Percentiles rank a stretch among this genome's conserved stretches.
phyloP scores from a whole-genome alignment of 495 filamentous ascomycete genomes.

The Penicillium salamii region DNA sequence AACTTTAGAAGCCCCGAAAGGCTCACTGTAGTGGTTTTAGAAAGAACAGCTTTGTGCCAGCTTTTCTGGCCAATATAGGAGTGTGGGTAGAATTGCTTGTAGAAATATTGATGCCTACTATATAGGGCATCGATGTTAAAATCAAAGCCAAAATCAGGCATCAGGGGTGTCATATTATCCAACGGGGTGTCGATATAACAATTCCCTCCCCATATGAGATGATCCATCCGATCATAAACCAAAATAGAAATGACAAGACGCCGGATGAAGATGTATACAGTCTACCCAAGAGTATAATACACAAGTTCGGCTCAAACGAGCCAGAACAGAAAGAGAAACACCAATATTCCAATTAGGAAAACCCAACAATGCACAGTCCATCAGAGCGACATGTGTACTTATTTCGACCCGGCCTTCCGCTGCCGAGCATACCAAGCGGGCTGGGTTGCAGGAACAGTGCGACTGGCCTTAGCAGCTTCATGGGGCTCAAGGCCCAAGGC shows the following conservation, averaged over 20 bases:
- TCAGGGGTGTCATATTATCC: too few relatives aligned
- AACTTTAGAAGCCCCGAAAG: too few relatives aligned
- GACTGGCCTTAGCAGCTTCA: constrained; percentile 7
- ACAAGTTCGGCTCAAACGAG: constrained; percentile 2
- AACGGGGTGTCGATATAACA: too few relatives aligned
- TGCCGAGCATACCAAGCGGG: constrained; percentile 1
- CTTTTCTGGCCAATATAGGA: too few relatives aligned
- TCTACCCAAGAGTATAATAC: constrained; percentile 14
- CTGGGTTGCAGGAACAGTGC: constrained; percentile 3
- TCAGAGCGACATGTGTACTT: neutral
- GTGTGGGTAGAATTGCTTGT: too few relatives aligned
- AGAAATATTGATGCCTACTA: too few relatives aligned
- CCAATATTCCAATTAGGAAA: constrained; percentile 1
- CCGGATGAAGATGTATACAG: constrained; percentile 9
- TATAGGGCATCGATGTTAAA: too few relatives aligned
- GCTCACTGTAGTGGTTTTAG: too few relatives aligned
- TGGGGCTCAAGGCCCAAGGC: constrained; percentile 34
- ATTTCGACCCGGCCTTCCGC: constrained; percentile 1
- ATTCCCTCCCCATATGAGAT: too few relatives aligned
- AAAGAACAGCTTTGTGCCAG: too few relatives aligned
- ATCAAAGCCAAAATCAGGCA: too few relatives aligned
- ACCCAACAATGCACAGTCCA: constrained; percentile 5
- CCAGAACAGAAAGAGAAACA: constrained; percentile 8
- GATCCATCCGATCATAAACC: neutral
- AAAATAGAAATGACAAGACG: neutral